These are phyloP conservation scores for Trematosphaeria pertusa DNA, from an alignment of 2,329 filamentous ascomycete species.

Conservation along the genomic window DNA sequence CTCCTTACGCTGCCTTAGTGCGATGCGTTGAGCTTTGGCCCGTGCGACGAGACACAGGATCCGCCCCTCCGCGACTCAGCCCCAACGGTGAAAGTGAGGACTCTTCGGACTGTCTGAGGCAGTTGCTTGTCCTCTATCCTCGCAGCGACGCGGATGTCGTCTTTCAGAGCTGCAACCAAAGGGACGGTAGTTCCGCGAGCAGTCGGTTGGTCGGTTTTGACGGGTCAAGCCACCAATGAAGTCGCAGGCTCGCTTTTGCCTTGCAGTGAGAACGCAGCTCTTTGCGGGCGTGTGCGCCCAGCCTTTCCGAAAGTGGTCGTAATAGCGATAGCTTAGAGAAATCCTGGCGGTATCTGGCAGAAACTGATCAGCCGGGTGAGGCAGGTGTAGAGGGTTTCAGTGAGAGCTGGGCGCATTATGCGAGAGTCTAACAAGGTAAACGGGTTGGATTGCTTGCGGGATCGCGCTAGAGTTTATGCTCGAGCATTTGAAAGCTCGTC, in stretches of 20 bases:
- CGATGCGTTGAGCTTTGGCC: slow-evolving; percentile 29
- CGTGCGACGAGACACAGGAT: slow-evolving; percentile 29
- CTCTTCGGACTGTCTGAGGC: not conserved
- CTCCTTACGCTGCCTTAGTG: slow-evolving; percentile 34
- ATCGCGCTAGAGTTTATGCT: too few species aligned
- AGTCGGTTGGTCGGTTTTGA: slow-evolving; percentile 2
- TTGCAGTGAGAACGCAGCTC: not conserved
- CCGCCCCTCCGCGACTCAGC: slow-evolving; percentile 9
- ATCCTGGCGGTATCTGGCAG: not conserved
- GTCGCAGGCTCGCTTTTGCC: not conserved
- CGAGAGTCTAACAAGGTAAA: too few species aligned
- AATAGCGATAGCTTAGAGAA: too few species aligned
- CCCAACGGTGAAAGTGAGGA: not conserved
- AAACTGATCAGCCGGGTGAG: too few species aligned
- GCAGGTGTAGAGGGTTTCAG: too few species aligned
- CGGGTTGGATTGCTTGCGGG: too few species aligned
- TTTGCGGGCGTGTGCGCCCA: not conserved
- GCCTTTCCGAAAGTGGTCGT: too few species aligned
- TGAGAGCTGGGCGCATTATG: too few species aligned
- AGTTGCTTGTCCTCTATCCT: not conserved
- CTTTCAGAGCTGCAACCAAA: not conserved
- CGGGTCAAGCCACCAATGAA: slow-evolving; percentile 4
- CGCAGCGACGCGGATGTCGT: not conserved
- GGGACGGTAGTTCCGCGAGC: not conserved
- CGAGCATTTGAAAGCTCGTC: too few species aligned